Evolutionary conservation across 805 yeast genomes (phyloP).

Genomic region (Ogataea kodamae): DNA sequence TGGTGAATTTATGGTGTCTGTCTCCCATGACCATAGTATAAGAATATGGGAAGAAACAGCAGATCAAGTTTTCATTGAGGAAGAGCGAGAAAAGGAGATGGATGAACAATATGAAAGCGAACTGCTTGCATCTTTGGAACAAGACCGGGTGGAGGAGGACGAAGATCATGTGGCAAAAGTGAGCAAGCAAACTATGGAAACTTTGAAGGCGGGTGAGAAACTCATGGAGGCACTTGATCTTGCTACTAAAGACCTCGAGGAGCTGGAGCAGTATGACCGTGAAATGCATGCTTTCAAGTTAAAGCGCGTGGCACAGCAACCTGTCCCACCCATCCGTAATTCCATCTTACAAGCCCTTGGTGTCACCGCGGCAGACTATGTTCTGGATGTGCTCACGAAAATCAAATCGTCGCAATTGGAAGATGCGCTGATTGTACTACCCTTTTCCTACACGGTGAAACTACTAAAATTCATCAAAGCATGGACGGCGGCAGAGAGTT

Average conservation of each 20-base stretch:
- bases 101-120: slow-evolving; percentile 89
- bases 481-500: slow-evolving; percentile 56
- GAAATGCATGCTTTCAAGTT: slow-evolving; percentile 37
- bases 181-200: slow-evolving; percentile 79
- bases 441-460: slow-evolving; percentile 76
- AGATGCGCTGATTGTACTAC: slow-evolving; percentile 87
- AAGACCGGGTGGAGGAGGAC: slow-evolving; percentile 36
- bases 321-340: slow-evolving; percentile 60
- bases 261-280: slow-evolving; percentile 45
- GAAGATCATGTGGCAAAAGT: slow-evolving; percentile 61
- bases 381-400: slow-evolving; percentile 63
- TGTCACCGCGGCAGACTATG: slow-evolving; percentile 71
- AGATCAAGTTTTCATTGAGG: slow-evolving; percentile 95
- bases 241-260: slow-evolving; percentile 67
- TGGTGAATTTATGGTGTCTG: slow-evolving; percentile 71
- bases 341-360: slow-evolving; percentile 72
- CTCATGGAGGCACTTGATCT: slow-evolving; percentile 88
- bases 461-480: slow-evolving; percentile 69
- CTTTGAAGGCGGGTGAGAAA: slow-evolving; percentile 91
- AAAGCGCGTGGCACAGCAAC: slow-evolving; percentile 45
- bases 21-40: slow-evolving; percentile 90
- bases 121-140: slow-evolving; percentile 68
- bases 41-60: slow-evolving; percentile 92
- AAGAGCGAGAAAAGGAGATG: slow-evolving; percentile 92
- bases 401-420: slow-evolving; percentile 84